phyloP scores from a whole-genome alignment of 257 asterid species.

The Solanum microdontum region DNA sequence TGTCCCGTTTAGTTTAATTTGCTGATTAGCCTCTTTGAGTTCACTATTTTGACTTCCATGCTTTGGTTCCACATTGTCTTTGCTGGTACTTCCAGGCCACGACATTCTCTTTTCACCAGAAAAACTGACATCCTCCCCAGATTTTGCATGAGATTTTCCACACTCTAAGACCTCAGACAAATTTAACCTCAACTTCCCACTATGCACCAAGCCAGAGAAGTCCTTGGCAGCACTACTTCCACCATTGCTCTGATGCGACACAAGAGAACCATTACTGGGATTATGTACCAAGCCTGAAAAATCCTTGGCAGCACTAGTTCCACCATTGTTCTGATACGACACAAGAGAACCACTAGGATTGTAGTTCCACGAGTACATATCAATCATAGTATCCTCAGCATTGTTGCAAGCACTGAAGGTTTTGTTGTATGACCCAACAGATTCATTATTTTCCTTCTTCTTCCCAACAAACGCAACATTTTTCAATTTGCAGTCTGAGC shows the following conservation, averaged over 20 bases:
- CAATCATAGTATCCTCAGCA: constrained; percentile 7
- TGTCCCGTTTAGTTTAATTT: neutral
- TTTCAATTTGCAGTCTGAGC: constrained; percentile 10
- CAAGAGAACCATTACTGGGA: constrained; percentile 3
- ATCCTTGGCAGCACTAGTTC: neutral
- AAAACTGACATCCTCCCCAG: neutral
- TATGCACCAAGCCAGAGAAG: neutral
- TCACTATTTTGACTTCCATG: constrained; percentile 10
- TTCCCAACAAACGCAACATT: constrained; percentile 1
- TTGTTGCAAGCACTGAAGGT: neutral
- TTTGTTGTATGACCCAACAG: constrained; percentile 8
- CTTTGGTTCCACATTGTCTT: neutral
- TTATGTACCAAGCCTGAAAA: constrained; percentile 2
- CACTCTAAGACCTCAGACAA: neutral
- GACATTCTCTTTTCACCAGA: constrained; percentile 1
- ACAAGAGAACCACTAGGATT: constrained; percentile 2
- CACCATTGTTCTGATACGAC: constrained; percentile 2
- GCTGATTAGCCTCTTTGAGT: neutral
- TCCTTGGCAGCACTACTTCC: neutral
- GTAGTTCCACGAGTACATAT: constrained; percentile 9
- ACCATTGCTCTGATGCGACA: neutral
- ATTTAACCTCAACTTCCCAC: constrained; percentile 5
- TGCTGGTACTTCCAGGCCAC: constrained; percentile 2
- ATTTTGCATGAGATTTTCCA: neutral
- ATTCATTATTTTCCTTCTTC: neutral